Evolutionary conservation across 495 filamentous ascomycete genomes (phyloP).

Genomic region (Massariosphaeria phaeospora): DNA sequence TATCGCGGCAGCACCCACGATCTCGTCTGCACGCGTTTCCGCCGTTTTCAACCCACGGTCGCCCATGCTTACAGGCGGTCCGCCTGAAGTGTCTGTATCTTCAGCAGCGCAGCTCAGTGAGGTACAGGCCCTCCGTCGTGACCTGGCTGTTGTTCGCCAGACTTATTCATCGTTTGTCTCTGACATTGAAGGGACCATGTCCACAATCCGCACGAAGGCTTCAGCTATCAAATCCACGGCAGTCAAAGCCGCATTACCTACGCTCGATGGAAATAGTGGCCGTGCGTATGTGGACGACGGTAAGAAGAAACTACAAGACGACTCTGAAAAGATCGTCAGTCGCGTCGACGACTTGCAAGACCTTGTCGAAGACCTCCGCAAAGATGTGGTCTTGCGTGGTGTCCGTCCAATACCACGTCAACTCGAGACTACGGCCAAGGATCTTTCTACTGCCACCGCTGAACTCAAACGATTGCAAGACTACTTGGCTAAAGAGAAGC

Average conservation of each 20-base stretch:
- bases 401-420: slow-evolving; percentile 89
- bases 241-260: slow-evolving; percentile 58
- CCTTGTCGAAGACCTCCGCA: slow-evolving; percentile 90
- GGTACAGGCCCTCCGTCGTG: slow-evolving; percentile 76
- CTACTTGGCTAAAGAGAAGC: slow-evolving; percentile 84
- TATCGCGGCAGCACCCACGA: slow-evolving; percentile 62
- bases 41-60: slow-evolving; percentile 18
- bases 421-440: slow-evolving; percentile 79
- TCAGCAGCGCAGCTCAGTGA: slow-evolving; percentile 57
- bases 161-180: slow-evolving; percentile 87
- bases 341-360: slow-evolving; percentile 96
- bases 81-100: slow-evolving; percentile 19
- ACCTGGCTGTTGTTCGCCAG: slow-evolving; percentile 87
- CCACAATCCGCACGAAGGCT: slow-evolving; percentile 72
- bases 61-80: slow-evolving; percentile 3
- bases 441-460: slow-evolving; percentile 70
- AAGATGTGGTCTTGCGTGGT: slow-evolving; percentile 90
- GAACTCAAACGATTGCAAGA: slow-evolving; percentile 96
- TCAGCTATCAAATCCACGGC: slow-evolving; percentile 71
- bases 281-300: slow-evolving; percentile 78
- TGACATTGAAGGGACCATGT: slow-evolving; percentile 84
- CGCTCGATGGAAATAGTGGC: slow-evolving; percentile 64
- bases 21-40: slow-evolving; percentile 33
- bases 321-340: slow-evolving; percentile 80
- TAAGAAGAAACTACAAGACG: slow-evolving; percentile 74